A percentile compares a stretch with the other conserved stretches of the same genome.
Evolutionary conservation across 2,329 filamentous ascomycete genomes (phyloP).

Genomic region (Rhytidhysteron rufulum): DNA sequence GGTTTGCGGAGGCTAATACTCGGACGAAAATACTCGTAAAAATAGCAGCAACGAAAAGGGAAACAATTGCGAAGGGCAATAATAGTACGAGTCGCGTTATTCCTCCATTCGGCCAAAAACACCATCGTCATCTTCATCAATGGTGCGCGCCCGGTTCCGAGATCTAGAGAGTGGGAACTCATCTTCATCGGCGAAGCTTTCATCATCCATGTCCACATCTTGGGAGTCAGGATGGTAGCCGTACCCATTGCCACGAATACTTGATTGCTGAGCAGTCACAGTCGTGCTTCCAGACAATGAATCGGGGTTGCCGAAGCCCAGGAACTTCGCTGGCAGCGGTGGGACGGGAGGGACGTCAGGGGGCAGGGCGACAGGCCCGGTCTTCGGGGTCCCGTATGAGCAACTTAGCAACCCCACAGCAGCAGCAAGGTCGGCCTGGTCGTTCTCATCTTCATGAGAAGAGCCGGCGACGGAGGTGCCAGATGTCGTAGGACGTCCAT

Average conservation of each 20-base stretch:
- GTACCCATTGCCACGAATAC: constrained; percentile 61
- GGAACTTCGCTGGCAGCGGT: constrained; percentile 75
- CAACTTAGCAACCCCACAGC: constrained; percentile 87
- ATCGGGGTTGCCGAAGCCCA: constrained; percentile 55
- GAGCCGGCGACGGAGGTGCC: constrained; percentile 56
- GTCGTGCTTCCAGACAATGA: constrained; percentile 56
- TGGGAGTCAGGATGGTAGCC: constrained; percentile 44
- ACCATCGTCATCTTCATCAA: constrained; percentile 89
- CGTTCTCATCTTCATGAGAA: constrained; percentile 63
- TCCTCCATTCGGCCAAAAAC: constrained; percentile 97
- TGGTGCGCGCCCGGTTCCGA: constrained; percentile 52
- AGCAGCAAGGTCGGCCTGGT: constrained; percentile 79
- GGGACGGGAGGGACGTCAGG: constrained; percentile 83
- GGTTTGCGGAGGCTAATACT: constrained; percentile 32
- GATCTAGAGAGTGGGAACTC: constrained; percentile 49
- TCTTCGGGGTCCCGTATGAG: constrained; percentile 79
- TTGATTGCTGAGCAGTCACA: constrained; percentile 56
- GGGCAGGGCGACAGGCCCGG: constrained; percentile 58
- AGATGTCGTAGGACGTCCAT: constrained; percentile 73
- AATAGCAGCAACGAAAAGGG: constrained; percentile 4
- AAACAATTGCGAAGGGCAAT: neutral
- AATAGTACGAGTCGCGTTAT: constrained; percentile 10
- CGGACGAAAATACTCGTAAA: constrained; percentile 16
- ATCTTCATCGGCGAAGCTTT: constrained; percentile 63
- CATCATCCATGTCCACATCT: constrained; percentile 52